Percentiles rank a stretch among this genome's conserved stretches.
Evolutionary conservation across 2,329 filamentous ascomycete species (phyloP).

Genomic region (Aspergillus spinulosporus): DNA sequence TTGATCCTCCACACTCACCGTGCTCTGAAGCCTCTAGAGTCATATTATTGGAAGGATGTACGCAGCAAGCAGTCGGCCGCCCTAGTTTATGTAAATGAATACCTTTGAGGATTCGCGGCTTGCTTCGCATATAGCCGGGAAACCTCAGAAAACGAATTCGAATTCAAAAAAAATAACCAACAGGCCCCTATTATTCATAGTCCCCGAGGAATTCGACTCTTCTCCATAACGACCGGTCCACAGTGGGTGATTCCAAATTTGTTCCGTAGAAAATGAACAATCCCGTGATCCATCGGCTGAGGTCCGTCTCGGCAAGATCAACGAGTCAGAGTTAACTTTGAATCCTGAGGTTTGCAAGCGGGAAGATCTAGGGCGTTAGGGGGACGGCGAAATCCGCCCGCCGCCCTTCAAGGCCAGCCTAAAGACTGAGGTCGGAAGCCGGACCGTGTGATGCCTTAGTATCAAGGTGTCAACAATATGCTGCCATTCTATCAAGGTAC

Average conservation of each 20-base stretch:
- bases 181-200: slow-evolving; percentile 3
- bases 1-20: background rate
- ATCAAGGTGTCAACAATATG: slow-evolving; percentile 1
- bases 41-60: background rate
- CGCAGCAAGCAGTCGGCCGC: background rate
- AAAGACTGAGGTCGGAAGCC: slow-evolving; percentile 1
- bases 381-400: slow-evolving; percentile 11
- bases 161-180: background rate
- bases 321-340: slow-evolving; percentile 2
- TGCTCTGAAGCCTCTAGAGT: background rate
- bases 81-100: background rate
- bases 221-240: slow-evolving; percentile 9
- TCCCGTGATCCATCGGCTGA: slow-evolving; percentile 1
- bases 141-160: background rate
- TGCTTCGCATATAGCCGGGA: slow-evolving; percentile 4
- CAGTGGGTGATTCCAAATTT: slow-evolving; percentile 10
- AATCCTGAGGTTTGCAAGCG: slow-evolving; percentile 1
- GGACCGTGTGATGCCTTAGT: background rate
- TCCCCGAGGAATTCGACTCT: slow-evolving; percentile 1
- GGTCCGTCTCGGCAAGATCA: slow-evolving; percentile 1
- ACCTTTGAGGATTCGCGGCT: background rate
- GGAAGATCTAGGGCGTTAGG: background rate
- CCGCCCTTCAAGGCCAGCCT: slow-evolving; percentile 1
- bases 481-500: background rate
- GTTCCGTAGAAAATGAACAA: background rate